Evolutionary conservation across 139 green algal genomes (phyloP).

Genomic region (Limnomonas spitsbergensis): DNA sequence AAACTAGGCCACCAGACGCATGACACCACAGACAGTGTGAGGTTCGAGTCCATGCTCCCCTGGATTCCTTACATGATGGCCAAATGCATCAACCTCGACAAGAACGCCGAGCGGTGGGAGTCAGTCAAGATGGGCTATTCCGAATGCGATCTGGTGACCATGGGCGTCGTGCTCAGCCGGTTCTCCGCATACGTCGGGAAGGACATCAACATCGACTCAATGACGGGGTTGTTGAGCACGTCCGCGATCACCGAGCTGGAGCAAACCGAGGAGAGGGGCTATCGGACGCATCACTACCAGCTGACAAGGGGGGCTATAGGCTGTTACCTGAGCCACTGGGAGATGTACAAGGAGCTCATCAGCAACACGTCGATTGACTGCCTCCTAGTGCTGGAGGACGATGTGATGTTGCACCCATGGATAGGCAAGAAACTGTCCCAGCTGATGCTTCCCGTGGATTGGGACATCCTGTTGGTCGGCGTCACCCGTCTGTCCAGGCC

Average conservation of each 20-base stretch:
- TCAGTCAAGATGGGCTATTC: background rate
- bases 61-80: too few relatives aligned
- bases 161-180: background rate
- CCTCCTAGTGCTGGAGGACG: background rate
- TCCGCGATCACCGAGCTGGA: background rate
- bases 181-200: background rate
- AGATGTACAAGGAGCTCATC: background rate
- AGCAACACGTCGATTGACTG: background rate
- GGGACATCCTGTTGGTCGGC: background rate
- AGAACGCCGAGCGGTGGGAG: background rate
- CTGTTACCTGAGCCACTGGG: slow-evolving; percentile 7
- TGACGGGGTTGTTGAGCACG: background rate
- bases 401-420: background rate
- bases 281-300: slow-evolving; percentile 8
- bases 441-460: background rate
- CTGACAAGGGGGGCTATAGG: background rate
- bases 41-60: too few relatives aligned
- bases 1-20: too few relatives aligned
- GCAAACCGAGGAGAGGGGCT: background rate
- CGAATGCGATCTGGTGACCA: background rate
- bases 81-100: background rate
- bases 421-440: background rate
- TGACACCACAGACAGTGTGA: too few relatives aligned
- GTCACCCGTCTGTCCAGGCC: too few relatives aligned
- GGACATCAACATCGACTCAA: background rate